Percentiles rank a stretch among this genome's conserved stretches.
phyloP scores from a whole-genome alignment of 495 filamentous ascomycete species.

The Pseudevernia furfuracea region DNA sequence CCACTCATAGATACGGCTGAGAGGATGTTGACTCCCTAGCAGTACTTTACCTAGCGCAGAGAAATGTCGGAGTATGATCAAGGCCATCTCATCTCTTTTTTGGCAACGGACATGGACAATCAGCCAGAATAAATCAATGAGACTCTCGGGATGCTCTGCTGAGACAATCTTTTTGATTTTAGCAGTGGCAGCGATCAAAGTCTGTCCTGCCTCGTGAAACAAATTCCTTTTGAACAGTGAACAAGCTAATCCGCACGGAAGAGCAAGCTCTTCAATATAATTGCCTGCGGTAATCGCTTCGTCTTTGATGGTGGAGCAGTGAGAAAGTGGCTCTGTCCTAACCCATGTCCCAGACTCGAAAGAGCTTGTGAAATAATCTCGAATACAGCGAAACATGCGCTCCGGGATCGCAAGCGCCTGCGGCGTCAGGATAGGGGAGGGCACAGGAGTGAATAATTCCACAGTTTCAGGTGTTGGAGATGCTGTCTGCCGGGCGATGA shows the following conservation, averaged over 20 bases:
- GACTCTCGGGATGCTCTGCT: not conserved
- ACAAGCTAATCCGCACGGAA: not conserved
- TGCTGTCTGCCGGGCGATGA: constrained; percentile 3
- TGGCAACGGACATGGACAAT: rapidly evolving
- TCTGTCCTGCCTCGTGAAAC: not conserved
- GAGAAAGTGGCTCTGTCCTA: not conserved
- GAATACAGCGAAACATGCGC: not conserved
- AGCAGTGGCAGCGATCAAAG: not conserved
- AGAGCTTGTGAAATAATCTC: constrained; percentile 8
- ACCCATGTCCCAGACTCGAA: constrained; percentile 20
- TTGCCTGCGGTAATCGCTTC: rapidly evolving
- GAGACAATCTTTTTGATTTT: not conserved
- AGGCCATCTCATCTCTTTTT: not conserved
- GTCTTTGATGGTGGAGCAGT: not conserved
- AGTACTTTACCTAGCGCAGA: constrained; percentile 1
- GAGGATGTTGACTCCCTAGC: constrained; percentile 11
- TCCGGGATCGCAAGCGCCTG: constrained; percentile 12
- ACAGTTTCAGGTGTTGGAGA: constrained; percentile 17
- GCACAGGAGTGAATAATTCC: constrained; percentile 7
- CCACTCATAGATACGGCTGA: not conserved
- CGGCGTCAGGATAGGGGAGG: constrained; percentile 1
- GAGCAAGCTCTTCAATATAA: rapidly evolving
- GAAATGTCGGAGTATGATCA: constrained; percentile 1
- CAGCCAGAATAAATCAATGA: not conserved
- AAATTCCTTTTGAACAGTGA: not conserved